Base-by-base conservation (phyloP, 306 rosid species). In the Rosa persica region DNA sequence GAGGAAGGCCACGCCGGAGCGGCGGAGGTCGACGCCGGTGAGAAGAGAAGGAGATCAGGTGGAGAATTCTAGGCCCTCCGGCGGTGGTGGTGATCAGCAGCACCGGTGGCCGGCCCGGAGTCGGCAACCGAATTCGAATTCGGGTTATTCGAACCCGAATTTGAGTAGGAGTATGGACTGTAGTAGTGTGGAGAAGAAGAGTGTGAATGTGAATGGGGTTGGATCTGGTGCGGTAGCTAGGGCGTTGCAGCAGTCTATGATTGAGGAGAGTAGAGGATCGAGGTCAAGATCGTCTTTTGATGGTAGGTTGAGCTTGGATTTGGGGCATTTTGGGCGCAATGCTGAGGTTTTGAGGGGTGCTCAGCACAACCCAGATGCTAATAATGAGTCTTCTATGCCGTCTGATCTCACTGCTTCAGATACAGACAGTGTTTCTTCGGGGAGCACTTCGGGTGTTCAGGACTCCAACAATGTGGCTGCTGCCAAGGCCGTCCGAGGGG, bases 401-500 rank as follows among this genome's bases (percentile, higher is more conserved):
- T 88, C 90, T 87, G 97, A 92, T 92, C 92, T 92, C 74, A 89
- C 93, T 58, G 90, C 98, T 61, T 96, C 98, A 80, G 99, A 96
- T 82, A 91, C 97, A 13, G 99, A 96, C 76, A 96, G 99, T 76
- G 97, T 90, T 54, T 96, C 99, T 52, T 93, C 99, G 19, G 97
- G 98, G 65, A 93, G 99, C 78, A 96, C 97, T 78, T 89, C 98
- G 25, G 98, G 97, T 12, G 86, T 87, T 39, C 97, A 92, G 30
- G 97, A 91, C 46, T 69, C 76, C 81, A 69, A 75, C 81, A 69
- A 75, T 79, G 90, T 88, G 8, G 68, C 65, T 64, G 65, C 79
- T 55, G 68, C 78, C 36, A 88, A 83, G 82, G 77, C 36, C 36
- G 36, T 3, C 2, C 8, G 39, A 23, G 19, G 19, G 4, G 86